Base-by-base conservation (phyloP, 345 rosid genomes). In the Kandelia obovata region DNA sequence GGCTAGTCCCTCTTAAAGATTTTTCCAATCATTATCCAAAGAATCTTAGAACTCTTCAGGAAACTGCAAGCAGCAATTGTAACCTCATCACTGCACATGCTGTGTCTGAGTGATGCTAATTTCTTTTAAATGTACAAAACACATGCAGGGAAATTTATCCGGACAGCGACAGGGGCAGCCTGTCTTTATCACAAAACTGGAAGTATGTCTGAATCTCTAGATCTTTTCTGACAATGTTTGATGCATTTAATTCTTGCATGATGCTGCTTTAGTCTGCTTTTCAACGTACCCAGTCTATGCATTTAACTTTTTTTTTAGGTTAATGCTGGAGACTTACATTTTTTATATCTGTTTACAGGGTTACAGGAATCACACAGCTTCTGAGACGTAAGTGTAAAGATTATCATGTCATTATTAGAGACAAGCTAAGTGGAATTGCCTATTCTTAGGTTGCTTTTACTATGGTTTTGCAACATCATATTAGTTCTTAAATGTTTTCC, bases 151-250 rank as follows among this genome's bases (percentile, higher is more conserved):
- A 74, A 89, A 80, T 82, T 82, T 95, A 80, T 92, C 91, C 61
- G 97, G 96, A 61, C 96, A 90, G 79, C 86, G 97, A 71, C 98
- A 95, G 81, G 92, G 98, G 67, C 99, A 95, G 77, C 99, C 97
- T 55, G 96, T 95, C 71, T 92, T 92, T 68, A 92, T 95, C 78
- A 95, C 99, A 82, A 85, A 82, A 81, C 79, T 95, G 75, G 99
- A 95, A 84, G 99, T 95, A 80, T 79, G 88, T 69, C 30, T 64
- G 35, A 60, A 32, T 51, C 30, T 30, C n/a, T 37, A 55, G 58
- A 32, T 43, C 17, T 32, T 72, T 46, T 10, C 7, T 51, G 23
- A 49, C n/a, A 5, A 15, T 53, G 61, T 20, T 26, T 57, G 60
- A 26, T 34, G 11, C 49, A 43, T 43, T 43, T 62, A 64, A 35